phyloP scores from a whole-genome alignment of 495 filamentous ascomycete genomes.

The Neurospora pannonica region DNA sequence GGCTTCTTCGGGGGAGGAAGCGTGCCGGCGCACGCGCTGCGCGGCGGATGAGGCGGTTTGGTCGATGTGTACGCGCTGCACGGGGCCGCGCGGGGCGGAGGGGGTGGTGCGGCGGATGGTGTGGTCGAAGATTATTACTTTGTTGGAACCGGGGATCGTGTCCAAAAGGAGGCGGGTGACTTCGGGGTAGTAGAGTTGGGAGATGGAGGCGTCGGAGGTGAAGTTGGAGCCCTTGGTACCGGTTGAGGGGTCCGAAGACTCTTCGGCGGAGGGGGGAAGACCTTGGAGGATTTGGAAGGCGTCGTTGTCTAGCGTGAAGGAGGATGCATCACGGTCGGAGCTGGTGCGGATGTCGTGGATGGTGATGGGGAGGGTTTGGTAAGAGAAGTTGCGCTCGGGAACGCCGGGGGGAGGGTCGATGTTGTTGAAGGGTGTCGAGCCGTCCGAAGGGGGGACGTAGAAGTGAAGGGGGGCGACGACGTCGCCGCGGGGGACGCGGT shows the following conservation, averaged over 20 bases:
- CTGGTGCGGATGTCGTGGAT: conserved; percentile 54
- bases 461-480: conserved; percentile 58
- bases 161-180: conserved; percentile 50
- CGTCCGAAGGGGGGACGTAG: conserved; percentile 55
- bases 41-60: conserved; percentile 59
- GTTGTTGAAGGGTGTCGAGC: conserved; percentile 57
- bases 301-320: conserved; percentile 60
- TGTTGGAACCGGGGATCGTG: conserved; percentile 51
- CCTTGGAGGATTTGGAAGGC: conserved; percentile 56
- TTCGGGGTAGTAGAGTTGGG: conserved; percentile 72
- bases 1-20: conserved; percentile 40
- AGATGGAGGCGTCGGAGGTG: conserved; percentile 52
- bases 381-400: conserved; percentile 54
- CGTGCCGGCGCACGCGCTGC: conserved; percentile 56
- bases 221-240: conserved; percentile 35
- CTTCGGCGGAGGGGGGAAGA: conserved; percentile 36
- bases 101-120: conserved; percentile 61
- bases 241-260: too few relatives aligned
- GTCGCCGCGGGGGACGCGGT: conserved; percentile 53
- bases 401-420: conserved; percentile 56
- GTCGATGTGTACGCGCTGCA: conserved; percentile 71
- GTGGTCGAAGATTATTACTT: conserved; percentile 78
- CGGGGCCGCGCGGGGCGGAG: conserved; percentile 49
- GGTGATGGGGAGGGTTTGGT: conserved; percentile 32
- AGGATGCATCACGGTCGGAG: conserved; percentile 12